phyloP scores from a whole-genome alignment of 2,329 filamentous ascomycete genomes.

The Penicillium crustosum region DNA sequence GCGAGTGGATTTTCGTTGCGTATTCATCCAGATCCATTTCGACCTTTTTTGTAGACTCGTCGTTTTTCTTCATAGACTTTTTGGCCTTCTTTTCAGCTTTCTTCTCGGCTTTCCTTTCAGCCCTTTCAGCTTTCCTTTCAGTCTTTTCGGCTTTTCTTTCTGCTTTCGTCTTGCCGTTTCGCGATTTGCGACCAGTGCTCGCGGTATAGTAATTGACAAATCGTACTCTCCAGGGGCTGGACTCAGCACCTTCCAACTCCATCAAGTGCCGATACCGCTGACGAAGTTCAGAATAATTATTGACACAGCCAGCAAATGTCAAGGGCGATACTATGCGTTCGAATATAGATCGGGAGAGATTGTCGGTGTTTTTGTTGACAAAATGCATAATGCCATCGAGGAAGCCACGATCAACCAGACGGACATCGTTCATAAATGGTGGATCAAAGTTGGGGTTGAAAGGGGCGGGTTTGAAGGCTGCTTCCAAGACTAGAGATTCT shows the following conservation, averaged over 20 bases:
- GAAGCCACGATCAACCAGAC: slow-evolving; percentile 67
- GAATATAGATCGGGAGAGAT: slow-evolving; percentile 67
- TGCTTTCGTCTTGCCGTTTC: slow-evolving; percentile 44
- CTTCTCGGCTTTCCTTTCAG: slow-evolving; percentile 30
- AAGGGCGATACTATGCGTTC: slow-evolving; percentile 76
- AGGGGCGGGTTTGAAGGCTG: slow-evolving; percentile 23
- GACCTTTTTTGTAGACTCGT: slow-evolving; percentile 21
- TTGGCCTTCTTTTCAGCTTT: slow-evolving; percentile 1
- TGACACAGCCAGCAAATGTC: slow-evolving; percentile 78
- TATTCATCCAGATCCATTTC: slow-evolving; percentile 5
- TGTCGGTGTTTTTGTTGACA: slow-evolving; percentile 75
- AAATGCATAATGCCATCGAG: slow-evolving; percentile 67
- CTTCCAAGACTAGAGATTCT: slow-evolving; percentile 19
- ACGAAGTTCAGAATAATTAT: slow-evolving; percentile 71
- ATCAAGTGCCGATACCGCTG: slow-evolving; percentile 68
- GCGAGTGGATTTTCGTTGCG: slow-evolving; percentile 6
- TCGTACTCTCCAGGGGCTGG: slow-evolving; percentile 52
- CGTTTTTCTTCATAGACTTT: slow-evolving; percentile 9
- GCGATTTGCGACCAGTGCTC: slow-evolving; percentile 60
- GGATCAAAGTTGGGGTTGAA: slow-evolving; percentile 69
- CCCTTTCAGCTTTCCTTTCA: slow-evolving; percentile 18
- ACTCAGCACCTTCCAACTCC: slow-evolving; percentile 67
- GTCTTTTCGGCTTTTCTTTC: slow-evolving; percentile 22
- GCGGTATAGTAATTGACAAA: slow-evolving; percentile 91
- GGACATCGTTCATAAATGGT: slow-evolving; percentile 71